Evolutionary conservation across 2,329 filamentous ascomycete genomes (phyloP), one percentile per base, ranked within the genome.

Genomic region (Periconia macrospinosa): DNA sequence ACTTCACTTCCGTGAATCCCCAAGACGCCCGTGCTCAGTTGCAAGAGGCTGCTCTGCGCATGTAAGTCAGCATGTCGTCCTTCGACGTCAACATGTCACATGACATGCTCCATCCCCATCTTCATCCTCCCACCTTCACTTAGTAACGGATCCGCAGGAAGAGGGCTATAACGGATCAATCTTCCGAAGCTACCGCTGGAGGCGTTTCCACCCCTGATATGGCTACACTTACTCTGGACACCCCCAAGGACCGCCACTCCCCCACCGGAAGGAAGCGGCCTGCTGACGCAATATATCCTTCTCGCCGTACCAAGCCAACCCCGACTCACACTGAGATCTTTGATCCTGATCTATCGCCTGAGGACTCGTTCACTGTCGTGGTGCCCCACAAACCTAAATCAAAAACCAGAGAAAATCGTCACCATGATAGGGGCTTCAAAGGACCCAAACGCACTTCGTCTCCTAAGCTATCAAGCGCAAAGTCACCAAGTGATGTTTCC

Each of bases 171-270:
- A 49, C 57, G 33, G 57, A 62, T 47, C 61, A 61, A 33, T 64
- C 61, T 14, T 64, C 61, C 13, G 58, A 68, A 41, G 65, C 69
- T 45, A 68, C 63, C 9, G 65, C 57, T 20, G 62, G 68, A 7
- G 60, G 62, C 13, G 57, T 57, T 1, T 68, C 66, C 41, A 62
- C 69, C 3, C 68, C 61, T 8, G 70, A 75, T 45, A 57, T 75
- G 20, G 66, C 58, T 19, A 54, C 50, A 10, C 57, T 74, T 8
- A 66, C 64, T 11, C 51, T 75, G 23, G 65, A 65, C 15, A 30
- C 62, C 19, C 58, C 20, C 2, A 67, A 58, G 48, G 56, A 59
- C 5, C 59, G 54, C 7, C 61, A 60, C 10, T 59, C 66, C 1
- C 66, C 68, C 2, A 61, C 59, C 2, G 59, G 62, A 6, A 68